Percentiles rank a stretch among this genome's conserved stretches.
phyloP scores from a whole-genome alignment of 2,329 filamentous ascomycete species.

The Fusarium xyrophilum region DNA sequence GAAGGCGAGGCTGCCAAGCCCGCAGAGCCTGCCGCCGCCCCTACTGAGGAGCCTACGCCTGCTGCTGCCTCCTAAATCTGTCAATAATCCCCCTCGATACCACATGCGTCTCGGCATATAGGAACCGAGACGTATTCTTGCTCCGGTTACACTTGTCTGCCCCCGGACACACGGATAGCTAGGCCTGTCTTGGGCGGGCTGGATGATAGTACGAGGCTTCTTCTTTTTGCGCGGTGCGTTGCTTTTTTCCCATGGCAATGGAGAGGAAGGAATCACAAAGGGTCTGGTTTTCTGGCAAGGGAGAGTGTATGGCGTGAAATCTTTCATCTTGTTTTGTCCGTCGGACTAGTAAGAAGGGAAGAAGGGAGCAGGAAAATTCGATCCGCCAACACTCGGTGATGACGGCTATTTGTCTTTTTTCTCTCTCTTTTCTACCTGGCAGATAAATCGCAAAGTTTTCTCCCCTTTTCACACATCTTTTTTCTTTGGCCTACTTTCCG shows the following conservation, averaged over 20 bases:
- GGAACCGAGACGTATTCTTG: slow-evolving; percentile 47
- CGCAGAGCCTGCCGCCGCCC: slow-evolving; percentile 43
- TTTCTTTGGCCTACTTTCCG: slow-evolving; percentile 19
- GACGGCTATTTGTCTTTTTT: slow-evolving; percentile 32
- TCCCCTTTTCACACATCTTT: slow-evolving; percentile 26
- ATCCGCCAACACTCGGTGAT: slow-evolving; percentile 30
- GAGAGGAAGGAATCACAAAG: slow-evolving; percentile 48
- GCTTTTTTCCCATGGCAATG: slow-evolving; percentile 45
- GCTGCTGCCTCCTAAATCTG: slow-evolving; percentile 61
- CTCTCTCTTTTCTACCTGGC: slow-evolving; percentile 37
- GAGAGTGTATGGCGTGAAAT: slow-evolving; percentile 50
- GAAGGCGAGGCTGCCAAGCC: slow-evolving; percentile 55
- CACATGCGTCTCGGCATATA: slow-evolving; percentile 48
- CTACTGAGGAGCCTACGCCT: slow-evolving; percentile 51
- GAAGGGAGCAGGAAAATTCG: slow-evolving; percentile 2
- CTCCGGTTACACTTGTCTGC: slow-evolving; percentile 41
- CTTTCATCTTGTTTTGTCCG: slow-evolving; percentile 43
- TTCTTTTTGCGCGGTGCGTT: slow-evolving; percentile 47
- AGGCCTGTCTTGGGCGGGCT: slow-evolving; percentile 46
- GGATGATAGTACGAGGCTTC: slow-evolving; percentile 46
- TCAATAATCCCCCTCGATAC: slow-evolving; percentile 46
- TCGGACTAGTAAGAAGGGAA: slow-evolving; percentile 32
- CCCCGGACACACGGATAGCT: slow-evolving; percentile 44
- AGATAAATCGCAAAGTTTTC: slow-evolving; percentile 43
- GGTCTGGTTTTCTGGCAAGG: slow-evolving; percentile 48